Conservation (phyloP, 1,139 yeast species). For the Candida albicans region DNA sequence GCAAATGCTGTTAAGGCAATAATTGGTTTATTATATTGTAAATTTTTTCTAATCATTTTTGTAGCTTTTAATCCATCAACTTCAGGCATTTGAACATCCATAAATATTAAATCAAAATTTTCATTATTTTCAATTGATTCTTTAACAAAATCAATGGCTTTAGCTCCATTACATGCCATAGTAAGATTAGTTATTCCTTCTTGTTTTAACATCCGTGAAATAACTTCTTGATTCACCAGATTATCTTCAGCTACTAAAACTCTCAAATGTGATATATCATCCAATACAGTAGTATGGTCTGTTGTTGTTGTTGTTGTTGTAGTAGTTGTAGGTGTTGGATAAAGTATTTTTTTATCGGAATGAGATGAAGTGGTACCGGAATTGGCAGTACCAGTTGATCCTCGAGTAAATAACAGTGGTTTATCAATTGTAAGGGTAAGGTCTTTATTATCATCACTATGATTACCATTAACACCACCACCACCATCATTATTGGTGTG, state of each 20-base stretch:
- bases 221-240: constrained; percentile 86
- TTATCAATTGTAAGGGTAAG: constrained; percentile 17
- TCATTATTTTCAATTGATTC: constrained; percentile 43
- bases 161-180: constrained; percentile 87
- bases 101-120: constrained; percentile 71
- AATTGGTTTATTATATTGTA: constrained; percentile 70
- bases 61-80: constrained; percentile 88
- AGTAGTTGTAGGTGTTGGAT: too few species aligned
- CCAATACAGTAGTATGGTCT: constrained; percentile 21
- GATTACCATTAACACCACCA: not conserved
- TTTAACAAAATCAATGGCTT: constrained; percentile 68
- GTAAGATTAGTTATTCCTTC: constrained; percentile 75
- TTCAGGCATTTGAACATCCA: constrained; percentile 98
- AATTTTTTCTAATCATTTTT: constrained; percentile 61
- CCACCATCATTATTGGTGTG: too few species aligned
- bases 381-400: constrained; percentile 61
- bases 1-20: constrained; percentile 95
- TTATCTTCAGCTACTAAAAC: constrained; percentile 96
- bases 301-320: too few species aligned
- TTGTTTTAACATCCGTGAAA: constrained; percentile 74
- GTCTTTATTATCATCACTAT: not conserved
- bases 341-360: not conserved
- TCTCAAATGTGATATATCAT: constrained; percentile 39
- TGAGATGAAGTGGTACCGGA: constrained; percentile 19
- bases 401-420: constrained; percentile 46